Evolutionary conservation across 2,329 filamentous ascomycete genomes (phyloP), one percentile per base, ranked within the genome.

Genomic region (Venturia asperata): DNA sequence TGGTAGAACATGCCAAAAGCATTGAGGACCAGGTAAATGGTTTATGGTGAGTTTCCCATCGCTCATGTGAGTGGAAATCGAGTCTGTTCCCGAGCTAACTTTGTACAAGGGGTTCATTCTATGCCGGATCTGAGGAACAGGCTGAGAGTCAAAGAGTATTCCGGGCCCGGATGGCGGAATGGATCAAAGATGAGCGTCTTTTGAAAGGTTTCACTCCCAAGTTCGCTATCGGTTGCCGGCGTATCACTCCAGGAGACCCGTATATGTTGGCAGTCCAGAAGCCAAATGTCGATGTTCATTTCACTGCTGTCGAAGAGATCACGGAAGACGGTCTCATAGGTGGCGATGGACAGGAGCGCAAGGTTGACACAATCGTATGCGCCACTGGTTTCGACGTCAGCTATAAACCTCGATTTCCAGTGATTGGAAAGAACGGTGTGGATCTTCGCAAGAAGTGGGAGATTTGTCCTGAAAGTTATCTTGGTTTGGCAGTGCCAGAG

Each of bases 11-110:
- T 67, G 75, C 78, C 65, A 80, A 79, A 69, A 74, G 77, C 64
- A 76, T 81, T 64, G 79, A 82, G 66, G 76, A 77, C 66, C 78
- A 81, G 66, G 74, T 84, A 15, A 84, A 83, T 67, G 77, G 76
- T 1, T 63, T 80, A 0, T 83, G 79, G 79, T 75, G 74, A 10
- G 52, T 58, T 4, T 27, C 3, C 5, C 9, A 4, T 47, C 45
- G 11, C 45, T 47, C n/a, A 19, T n/a, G 6, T 24, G 6, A n/a
- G 21, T 47, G 45, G n/a, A 3, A 34, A 34, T 34, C 39, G 39
- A 15, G 15, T 41, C 9, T 41, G 9, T 15, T 27, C 10, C 11
- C 47, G 10, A 52, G n/a, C 47, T 52, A 27, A 52, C 13, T 17
- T 21, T 52, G 9, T 27, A 15, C 21, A 52, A 52, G 47, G 47